Percentiles rank a stretch among this genome's conserved stretches.
These are phyloP conservation scores for Pythium phragmiticola DNA, from an alignment of 352 stramenopile species.

Conservation along the genomic window DNA sequence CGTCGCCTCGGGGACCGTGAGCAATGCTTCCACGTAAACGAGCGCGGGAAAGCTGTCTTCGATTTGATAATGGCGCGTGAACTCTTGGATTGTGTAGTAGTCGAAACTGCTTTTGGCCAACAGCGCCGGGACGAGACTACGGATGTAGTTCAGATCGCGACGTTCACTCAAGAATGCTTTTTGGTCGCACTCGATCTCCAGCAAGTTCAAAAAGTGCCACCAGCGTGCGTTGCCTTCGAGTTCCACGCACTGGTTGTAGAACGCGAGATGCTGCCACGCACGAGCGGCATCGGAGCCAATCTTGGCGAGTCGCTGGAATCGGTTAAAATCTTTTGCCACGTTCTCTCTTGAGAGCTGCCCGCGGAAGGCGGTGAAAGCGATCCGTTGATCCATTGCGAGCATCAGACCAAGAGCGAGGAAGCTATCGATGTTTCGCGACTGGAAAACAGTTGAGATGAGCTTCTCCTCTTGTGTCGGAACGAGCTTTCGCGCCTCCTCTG, in stretches of 20 bases:
- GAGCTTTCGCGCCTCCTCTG: slow-evolving; percentile 49
- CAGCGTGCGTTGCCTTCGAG: slow-evolving; percentile 79
- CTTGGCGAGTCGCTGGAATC: slow-evolving; percentile 73
- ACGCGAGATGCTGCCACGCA: slow-evolving; percentile 78
- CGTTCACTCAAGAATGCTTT: slow-evolving; percentile 74
- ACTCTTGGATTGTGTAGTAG: slow-evolving; percentile 79
- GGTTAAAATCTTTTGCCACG: slow-evolving; percentile 76
- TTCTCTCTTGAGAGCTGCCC: slow-evolving; percentile 80
- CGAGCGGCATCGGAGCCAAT: slow-evolving; percentile 72
- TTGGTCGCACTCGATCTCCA: slow-evolving; percentile 76
- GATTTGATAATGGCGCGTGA: slow-evolving; percentile 83
- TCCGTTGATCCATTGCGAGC: slow-evolving; percentile 73
- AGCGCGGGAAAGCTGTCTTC: slow-evolving; percentile 72
- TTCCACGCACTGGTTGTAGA: slow-evolving; percentile 79
- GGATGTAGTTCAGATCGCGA: slow-evolving; percentile 69
- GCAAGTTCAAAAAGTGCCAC: slow-evolving; percentile 79
- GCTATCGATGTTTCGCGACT: slow-evolving; percentile 70
- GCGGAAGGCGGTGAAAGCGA: slow-evolving; percentile 69
- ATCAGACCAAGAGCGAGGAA: slow-evolving; percentile 67
- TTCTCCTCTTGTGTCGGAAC: slow-evolving; percentile 50
- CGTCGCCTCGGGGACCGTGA: slow-evolving; percentile 34
- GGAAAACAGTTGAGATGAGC: slow-evolving; percentile 66
- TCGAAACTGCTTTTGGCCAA: slow-evolving; percentile 72
- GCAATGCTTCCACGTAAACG: slow-evolving; percentile 63
- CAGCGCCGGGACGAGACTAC: slow-evolving; percentile 54